These are phyloP conservation scores for Phytophthora pistaciae DNA, from an alignment of 352 stramenopile genomes.

Conservation along the genomic window DNA sequence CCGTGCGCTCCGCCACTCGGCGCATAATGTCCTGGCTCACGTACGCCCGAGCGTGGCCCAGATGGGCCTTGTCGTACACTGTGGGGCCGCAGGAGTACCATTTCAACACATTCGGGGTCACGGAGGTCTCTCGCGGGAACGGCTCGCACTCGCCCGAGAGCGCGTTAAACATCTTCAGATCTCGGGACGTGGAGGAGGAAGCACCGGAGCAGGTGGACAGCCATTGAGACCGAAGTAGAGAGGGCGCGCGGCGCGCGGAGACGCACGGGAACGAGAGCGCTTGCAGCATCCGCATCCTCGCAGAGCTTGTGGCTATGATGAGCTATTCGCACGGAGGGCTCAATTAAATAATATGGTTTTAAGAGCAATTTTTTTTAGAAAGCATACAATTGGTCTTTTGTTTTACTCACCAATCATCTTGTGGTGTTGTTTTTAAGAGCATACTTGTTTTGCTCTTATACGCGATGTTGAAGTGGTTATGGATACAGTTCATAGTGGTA, in stretches of 20 bases:
- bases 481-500: not conserved
- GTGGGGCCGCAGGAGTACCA: conserved; percentile 99
- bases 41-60: conserved; percentile 98
- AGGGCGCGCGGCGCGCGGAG: not conserved
- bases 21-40: conserved; percentile 95
- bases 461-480: not conserved
- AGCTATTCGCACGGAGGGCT: not conserved
- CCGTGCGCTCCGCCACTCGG: conserved; percentile 86
- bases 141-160: conserved; percentile 50
- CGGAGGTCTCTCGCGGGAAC: conserved; percentile 50
- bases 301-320: not conserved
- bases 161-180: conserved; percentile 68
- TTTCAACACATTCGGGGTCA: conserved; percentile 61
- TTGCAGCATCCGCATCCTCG: not conserved
- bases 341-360: not conserved
- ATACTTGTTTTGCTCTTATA: not conserved
- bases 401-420: too few relatives aligned
- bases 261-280: not conserved
- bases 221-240: not conserved
- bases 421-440: too few relatives aligned
- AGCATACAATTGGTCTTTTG: too few relatives aligned
- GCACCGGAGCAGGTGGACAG: not conserved
- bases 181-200: conserved; percentile 3
- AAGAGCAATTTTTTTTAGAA: not conserved
- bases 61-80: conserved; percentile 98